phyloP scores from a whole-genome alignment of 768 basidiomycete genomes.

The Zangia roseola region DNA sequence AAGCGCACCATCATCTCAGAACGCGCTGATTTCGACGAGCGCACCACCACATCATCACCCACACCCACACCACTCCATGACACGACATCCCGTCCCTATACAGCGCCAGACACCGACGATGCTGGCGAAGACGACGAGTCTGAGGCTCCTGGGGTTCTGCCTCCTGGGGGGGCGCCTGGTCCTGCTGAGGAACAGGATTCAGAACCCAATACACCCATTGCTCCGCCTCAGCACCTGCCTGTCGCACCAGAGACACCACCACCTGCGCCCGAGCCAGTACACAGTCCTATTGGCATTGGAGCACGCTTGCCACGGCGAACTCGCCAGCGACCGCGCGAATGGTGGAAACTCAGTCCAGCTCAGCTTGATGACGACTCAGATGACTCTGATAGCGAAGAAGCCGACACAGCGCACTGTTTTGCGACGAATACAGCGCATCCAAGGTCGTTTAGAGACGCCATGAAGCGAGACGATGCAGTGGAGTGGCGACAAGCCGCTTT shows the following conservation, averaged over 20 bases:
- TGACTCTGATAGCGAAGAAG: background rate
- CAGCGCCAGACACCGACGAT: no score
- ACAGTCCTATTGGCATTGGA: background rate
- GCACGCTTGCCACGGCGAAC: background rate
- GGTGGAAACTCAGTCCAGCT: background rate
- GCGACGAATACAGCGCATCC: background rate
- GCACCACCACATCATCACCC: no score
- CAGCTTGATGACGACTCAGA: background rate
- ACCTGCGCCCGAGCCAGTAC: background rate
- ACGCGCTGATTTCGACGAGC: conserved; percentile 36
- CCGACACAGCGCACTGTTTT: background rate
- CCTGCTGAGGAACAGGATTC: background rate
- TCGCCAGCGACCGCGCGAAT: background rate
- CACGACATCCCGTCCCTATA: no score
- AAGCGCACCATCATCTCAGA: conserved; percentile 16
- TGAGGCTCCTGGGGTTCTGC: background rate
- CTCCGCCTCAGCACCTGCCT: no score
- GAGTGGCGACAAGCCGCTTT: background rate
- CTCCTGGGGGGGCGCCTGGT: background rate
- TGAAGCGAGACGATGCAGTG: background rate
- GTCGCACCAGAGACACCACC: background rate
- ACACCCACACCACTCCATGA: no score
- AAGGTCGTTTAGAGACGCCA: background rate
- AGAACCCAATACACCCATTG: background rate
- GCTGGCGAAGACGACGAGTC: no score